Conservation (phyloP, 139 green algal species). For the Coccomyxa sp. region DNA sequence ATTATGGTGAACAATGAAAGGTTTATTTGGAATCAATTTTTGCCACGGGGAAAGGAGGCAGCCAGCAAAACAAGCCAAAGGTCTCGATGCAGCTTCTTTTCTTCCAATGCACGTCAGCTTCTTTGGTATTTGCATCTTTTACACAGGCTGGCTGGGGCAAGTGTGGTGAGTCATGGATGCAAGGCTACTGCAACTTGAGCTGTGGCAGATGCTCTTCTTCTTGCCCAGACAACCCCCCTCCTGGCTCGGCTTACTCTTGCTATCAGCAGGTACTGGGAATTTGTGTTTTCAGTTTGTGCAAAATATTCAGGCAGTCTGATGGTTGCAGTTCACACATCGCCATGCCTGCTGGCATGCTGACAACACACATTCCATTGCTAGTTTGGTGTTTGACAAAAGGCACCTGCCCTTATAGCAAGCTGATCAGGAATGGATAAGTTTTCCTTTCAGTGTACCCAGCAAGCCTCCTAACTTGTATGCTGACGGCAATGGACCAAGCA, state of each 20-base stretch:
- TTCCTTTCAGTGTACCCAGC: no score
- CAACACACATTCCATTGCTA: not conserved
- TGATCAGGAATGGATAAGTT: not conserved
- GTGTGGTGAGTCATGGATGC: constrained; percentile 3
- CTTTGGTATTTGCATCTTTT: not conserved
- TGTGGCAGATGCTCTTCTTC: not conserved
- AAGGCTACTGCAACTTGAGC: not conserved
- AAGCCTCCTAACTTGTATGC: no score
- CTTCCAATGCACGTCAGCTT: not conserved
- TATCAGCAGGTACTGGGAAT: not conserved
- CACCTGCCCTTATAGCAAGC: not conserved
- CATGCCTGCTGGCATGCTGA: not conserved
- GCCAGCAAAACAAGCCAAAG: not conserved
- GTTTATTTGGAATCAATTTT: not conserved
- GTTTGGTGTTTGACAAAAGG: not conserved
- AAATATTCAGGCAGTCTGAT: no score
- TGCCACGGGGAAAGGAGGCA: no score
- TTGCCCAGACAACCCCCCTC: not conserved
- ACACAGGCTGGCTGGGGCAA: constrained; percentile 1
- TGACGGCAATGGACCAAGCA: no score
- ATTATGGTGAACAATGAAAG: not conserved
- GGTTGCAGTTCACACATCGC: no score
- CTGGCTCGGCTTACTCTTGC: not conserved
- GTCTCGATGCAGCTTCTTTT: not conserved
- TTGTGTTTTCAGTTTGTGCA: not conserved